A percentile compares a stretch with the other conserved stretches of the same genome.
These are phyloP conservation scores for Xylariaceae sp. DNA, from an alignment of 2,329 filamentous ascomycete genomes.

Conservation along the genomic window DNA sequence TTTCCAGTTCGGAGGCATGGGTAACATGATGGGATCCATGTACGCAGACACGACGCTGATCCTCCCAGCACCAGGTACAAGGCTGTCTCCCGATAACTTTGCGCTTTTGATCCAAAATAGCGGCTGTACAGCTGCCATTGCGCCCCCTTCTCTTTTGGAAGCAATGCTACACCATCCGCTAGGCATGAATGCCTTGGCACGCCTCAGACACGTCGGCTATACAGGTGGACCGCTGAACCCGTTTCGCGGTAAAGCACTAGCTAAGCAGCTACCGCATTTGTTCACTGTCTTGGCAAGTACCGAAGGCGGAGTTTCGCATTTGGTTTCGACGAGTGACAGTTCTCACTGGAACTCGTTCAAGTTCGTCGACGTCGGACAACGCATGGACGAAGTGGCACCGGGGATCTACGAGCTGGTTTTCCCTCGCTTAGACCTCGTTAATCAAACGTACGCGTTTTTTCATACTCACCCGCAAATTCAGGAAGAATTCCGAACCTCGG, in stretches of 20 bases:
- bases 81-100: slow-evolving; percentile 25
- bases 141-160: slow-evolving; percentile 29
- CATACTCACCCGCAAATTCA: slow-evolving; percentile 24
- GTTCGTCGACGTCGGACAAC: slow-evolving; percentile 32
- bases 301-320: slow-evolving; percentile 22
- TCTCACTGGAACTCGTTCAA: slow-evolving; percentile 32
- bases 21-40: slow-evolving; percentile 1
- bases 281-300: slow-evolving; percentile 29
- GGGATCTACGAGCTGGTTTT: slow-evolving; percentile 40
- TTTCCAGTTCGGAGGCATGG: slow-evolving; percentile 25
- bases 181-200: slow-evolving; percentile 21
- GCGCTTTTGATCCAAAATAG: slow-evolving; percentile 16
- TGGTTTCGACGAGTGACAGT: slow-evolving; percentile 20
- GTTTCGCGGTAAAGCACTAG: slow-evolving; percentile 24
- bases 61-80: slow-evolving; percentile 23
- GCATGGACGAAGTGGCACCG: slow-evolving; percentile 38
- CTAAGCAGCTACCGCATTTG: slow-evolving; percentile 24
- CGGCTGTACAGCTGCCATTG: slow-evolving; percentile 15
- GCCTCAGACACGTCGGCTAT: slow-evolving; percentile 25
- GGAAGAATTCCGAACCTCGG: slow-evolving; percentile 13
- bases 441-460: slow-evolving; percentile 28
- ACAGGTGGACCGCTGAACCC: slow-evolving; percentile 30
- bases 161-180: slow-evolving; percentile 26
- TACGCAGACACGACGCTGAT: slow-evolving; percentile 19
- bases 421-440: slow-evolving; percentile 30